Evolutionary conservation across 2,329 filamentous ascomycete species (phyloP), one percentile per base, ranked within the genome.

Genomic region (Xenosphaeropsis pyriputrescens): DNA sequence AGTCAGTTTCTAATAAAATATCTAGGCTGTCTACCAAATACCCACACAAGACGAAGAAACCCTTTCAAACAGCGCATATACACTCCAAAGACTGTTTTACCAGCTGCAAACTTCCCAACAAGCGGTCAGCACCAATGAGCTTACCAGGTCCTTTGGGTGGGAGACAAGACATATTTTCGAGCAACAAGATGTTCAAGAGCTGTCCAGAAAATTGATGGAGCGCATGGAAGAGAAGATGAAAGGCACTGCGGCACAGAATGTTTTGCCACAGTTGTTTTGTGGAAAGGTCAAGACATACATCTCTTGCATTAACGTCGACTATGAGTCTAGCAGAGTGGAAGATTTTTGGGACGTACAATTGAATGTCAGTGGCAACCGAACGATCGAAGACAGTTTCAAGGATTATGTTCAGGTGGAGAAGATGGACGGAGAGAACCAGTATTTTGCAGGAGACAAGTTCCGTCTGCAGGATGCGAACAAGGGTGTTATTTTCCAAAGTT

Each of bases 301-400:
- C 46, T 93, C 85, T 16, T 98, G 93, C 63, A 95, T 98, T 57
- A 91, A 98, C 57, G 93, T 98, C 44, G 79, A 93, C 51, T 98
- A 94, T 63, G 89, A 96, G 63, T 95, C 86, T 16, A 94, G 88
- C 44, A 75, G 89, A 43, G 75, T 91, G 47, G 91, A 98, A 58
- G 93, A 98, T 50, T 98, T 95, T 57, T 98, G 91, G 91, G 91
- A 98, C 56, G 85, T 98, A 42, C 91, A 98, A 57, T 73, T 98
- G 48, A 98, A 96, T 48, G 93, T 98, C 36, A 82, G 83, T 45
- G 88, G 86, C 22, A 95, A 94, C 67, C 86, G 85, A 62, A 89
- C 83, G 43, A 65, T 98, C 22, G 80, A 93, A 45, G 86, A 93
- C 51, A 96, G 89, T 54, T 96, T 98, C 65, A 79, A 79, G 54